Conservation (phyloP, 2,329 filamentous ascomycete genomes). For the Dactylonectria macrodidyma region DNA sequence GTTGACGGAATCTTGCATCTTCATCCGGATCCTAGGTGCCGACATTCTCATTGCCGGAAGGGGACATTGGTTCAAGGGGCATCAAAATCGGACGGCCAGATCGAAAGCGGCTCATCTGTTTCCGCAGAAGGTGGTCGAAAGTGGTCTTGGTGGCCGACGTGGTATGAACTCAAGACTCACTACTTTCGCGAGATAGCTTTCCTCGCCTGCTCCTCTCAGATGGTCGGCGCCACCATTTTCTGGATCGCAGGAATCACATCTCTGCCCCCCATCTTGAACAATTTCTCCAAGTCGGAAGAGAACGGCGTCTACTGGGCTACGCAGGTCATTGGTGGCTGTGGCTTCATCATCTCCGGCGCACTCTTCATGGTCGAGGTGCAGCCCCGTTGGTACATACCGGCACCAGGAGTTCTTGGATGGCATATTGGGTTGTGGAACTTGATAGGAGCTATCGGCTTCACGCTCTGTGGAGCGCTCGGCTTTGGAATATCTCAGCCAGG, state of each 20-base stretch:
- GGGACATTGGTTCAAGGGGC: constrained; percentile 36
- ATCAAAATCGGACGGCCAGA: constrained; percentile 1
- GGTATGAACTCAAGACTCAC: constrained; percentile 69
- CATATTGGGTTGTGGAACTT: constrained; percentile 78
- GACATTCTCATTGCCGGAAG: constrained; percentile 48
- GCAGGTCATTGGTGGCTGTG: constrained; percentile 73
- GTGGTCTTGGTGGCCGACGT: constrained; percentile 75
- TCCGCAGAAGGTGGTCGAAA: constrained; percentile 38
- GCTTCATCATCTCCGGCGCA: constrained; percentile 71
- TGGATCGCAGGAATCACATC: constrained; percentile 75
- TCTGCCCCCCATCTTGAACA: constrained; percentile 64
- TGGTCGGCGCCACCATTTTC: constrained; percentile 74
- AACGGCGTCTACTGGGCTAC: constrained; percentile 73
- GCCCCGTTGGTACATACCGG: constrained; percentile 73
- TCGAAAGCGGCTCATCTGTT: neutral
- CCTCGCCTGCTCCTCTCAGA: constrained; percentile 69
- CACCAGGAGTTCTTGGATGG: constrained; percentile 72
- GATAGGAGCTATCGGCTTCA: constrained; percentile 75
- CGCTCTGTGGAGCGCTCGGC: constrained; percentile 71
- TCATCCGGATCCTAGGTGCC: constrained; percentile 38
- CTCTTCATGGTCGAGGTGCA: constrained; percentile 80
- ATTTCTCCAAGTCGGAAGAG: constrained; percentile 54
- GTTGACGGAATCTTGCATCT: constrained; percentile 37
- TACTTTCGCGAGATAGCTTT: constrained; percentile 71
- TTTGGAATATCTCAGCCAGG: constrained; percentile 57